phyloP scores from a whole-genome alignment of 2,329 filamentous ascomycete genomes.

The Exophiala sp. region DNA sequence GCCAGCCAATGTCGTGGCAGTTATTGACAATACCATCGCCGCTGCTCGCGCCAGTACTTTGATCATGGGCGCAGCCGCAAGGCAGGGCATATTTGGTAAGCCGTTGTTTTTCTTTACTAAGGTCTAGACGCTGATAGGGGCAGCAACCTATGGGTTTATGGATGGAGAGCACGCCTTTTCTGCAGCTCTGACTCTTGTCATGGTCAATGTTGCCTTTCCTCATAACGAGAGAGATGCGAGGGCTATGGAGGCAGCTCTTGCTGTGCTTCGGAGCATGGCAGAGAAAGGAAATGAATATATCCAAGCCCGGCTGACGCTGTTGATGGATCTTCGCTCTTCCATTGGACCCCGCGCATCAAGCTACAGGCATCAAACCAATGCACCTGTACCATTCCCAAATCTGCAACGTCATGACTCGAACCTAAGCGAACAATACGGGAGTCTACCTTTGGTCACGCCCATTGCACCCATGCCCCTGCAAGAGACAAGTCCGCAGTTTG shows the following conservation, averaged over 20 bases:
- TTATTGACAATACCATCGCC: conserved; percentile 50
- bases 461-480: background rate
- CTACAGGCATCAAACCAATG: background rate
- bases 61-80: conserved; percentile 46
- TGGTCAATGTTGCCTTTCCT: conserved; percentile 51
- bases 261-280: conserved; percentile 47
- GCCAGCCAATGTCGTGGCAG: conserved; percentile 44
- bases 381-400: conserved; percentile 11
- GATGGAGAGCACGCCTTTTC: conserved; percentile 54
- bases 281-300: conserved; percentile 50
- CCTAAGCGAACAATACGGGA: background rate
- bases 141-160: conserved; percentile 53
- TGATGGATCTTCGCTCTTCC: conserved; percentile 36
- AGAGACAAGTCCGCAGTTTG: background rate
- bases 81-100: conserved; percentile 48
- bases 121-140: background rate
- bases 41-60: conserved; percentile 47
- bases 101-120: background rate
- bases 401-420: background rate
- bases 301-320: conserved; percentile 36
- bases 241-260: conserved; percentile 45
- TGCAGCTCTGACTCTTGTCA: conserved; percentile 50
- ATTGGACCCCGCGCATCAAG: conserved; percentile 18
- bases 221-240: conserved; percentile 38
- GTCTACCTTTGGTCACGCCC: conserved; percentile 17